These are phyloP conservation scores for Pestalotiopsis sp. DNA, from an alignment of 2,329 filamentous ascomycete species.

Conservation along the genomic window DNA sequence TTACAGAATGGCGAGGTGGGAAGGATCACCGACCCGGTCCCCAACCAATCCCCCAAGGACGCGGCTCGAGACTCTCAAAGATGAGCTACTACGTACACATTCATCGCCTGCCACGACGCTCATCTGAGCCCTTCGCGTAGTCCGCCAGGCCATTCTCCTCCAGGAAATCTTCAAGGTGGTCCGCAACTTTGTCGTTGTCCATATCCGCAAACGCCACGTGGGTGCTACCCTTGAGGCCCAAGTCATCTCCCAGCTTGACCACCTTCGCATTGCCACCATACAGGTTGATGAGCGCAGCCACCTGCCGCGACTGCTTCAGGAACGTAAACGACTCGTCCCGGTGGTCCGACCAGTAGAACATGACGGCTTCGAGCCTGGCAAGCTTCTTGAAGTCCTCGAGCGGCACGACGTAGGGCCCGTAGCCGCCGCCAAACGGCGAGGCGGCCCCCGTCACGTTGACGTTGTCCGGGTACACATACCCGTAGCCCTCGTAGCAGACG, in stretches of 20 bases:
- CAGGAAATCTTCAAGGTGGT: constrained; percentile 27
- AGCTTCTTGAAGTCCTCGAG: constrained; percentile 31
- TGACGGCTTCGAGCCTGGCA: constrained; percentile 22
- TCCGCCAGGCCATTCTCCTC: neutral
- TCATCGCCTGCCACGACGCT: no score
- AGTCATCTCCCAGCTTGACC: constrained; percentile 25
- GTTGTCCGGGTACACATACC: constrained; percentile 27
- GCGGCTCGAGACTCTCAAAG: no score
- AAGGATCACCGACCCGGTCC: no score
- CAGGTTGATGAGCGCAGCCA: constrained; percentile 27
- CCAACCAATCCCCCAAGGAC: no score
- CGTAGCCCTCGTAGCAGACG: constrained; percentile 30
- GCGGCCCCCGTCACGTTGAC: constrained; percentile 22
- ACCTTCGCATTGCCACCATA: constrained; percentile 31
- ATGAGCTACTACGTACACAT: no score
- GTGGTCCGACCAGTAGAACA: constrained; percentile 30
- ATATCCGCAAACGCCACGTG: constrained; percentile 31
- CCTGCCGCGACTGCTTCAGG: constrained; percentile 22
- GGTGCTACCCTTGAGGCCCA: constrained; percentile 29
- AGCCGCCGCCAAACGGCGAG: constrained; percentile 15
- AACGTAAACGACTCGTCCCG: constrained; percentile 23
- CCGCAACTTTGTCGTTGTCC: constrained; percentile 31
- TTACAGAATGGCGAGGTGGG: no score
- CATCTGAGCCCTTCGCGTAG: neutral
- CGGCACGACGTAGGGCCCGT: constrained; percentile 26